Percentiles rank a stretch among this genome's conserved stretches.
phyloP scores from a whole-genome alignment of 257 asterid species.

The Linderniella brevidens region DNA sequence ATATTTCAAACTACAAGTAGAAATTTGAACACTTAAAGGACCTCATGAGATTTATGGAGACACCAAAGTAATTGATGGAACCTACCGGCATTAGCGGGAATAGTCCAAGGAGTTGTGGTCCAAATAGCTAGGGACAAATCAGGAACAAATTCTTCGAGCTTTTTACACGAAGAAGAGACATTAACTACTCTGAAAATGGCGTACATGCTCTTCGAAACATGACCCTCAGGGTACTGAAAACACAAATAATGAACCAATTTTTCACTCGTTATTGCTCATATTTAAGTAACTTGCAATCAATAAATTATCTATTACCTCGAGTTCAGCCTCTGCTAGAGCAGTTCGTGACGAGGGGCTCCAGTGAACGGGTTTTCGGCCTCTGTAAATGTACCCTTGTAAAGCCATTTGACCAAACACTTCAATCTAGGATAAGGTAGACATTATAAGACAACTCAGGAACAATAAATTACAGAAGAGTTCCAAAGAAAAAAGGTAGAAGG shows the following conservation, averaged over 20 bases:
- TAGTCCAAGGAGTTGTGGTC: slow-evolving; percentile 99
- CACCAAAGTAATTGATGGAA: neutral
- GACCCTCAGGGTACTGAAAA: slow-evolving; percentile 93
- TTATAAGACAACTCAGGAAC: slow-evolving; percentile 6
- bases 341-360: slow-evolving; percentile 99
- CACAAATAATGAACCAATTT: slow-evolving; percentile 5
- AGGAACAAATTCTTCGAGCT: slow-evolving; percentile 50
- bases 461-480: slow-evolving; percentile 9
- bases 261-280: no score
- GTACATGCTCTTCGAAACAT: slow-evolving; percentile 82
- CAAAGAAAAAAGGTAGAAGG: slow-evolving; percentile 1
- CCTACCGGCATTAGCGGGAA: slow-evolving; percentile 95
- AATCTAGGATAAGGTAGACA: slow-evolving; percentile 34
- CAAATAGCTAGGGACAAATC: slow-evolving; percentile 77
- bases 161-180: slow-evolving; percentile 33
- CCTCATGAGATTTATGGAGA: no score
- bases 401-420: slow-evolving; percentile 96
- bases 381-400: slow-evolving; percentile 68
- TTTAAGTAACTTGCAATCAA: no score
- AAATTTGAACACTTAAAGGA: neutral
- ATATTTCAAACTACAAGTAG: slow-evolving; percentile 3
- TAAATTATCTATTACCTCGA: slow-evolving; percentile 39
- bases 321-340: slow-evolving; percentile 98
- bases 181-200: slow-evolving; percentile 56
- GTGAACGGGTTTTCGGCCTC: slow-evolving; percentile 97